Evolutionary conservation across 2,329 filamentous ascomycete species (phyloP).

Genomic region (Neoarthrinium moseri): DNA sequence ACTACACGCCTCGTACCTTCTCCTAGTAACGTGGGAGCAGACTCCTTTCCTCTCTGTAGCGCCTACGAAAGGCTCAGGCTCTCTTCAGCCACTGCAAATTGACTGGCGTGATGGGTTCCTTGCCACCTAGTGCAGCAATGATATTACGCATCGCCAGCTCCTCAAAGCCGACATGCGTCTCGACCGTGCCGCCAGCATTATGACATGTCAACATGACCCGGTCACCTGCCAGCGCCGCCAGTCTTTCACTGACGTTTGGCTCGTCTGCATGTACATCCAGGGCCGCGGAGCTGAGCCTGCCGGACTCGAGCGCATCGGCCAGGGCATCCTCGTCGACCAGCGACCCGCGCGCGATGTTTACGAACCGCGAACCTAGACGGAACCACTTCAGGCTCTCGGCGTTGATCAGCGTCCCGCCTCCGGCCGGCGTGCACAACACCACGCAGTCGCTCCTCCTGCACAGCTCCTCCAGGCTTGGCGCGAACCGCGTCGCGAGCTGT

Average conservation of each 20-base stretch:
- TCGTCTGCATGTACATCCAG: constrained; percentile 66
- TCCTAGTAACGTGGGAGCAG: no score
- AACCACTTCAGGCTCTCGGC: constrained; percentile 46
- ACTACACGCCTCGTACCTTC: no score
- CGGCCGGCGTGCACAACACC: constrained; percentile 58
- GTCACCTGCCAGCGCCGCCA: constrained; percentile 37
- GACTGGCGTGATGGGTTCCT: constrained; percentile 57
- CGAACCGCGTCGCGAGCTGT: constrained; percentile 45
- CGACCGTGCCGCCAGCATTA: constrained; percentile 65
- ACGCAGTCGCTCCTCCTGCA: constrained; percentile 56
- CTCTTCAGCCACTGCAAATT: constrained; percentile 48
- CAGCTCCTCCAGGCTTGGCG: constrained; percentile 49
- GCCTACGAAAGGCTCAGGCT: not conserved
- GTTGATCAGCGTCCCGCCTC: constrained; percentile 46
- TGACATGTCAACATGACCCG: constrained; percentile 64
- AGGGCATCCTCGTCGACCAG: constrained; percentile 66
- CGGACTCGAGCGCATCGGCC: constrained; percentile 54
- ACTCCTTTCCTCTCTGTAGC: no score
- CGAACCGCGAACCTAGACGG: constrained; percentile 55
- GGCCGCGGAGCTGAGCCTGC: constrained; percentile 49
- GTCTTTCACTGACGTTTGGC: constrained; percentile 48
- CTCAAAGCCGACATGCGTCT: constrained; percentile 67
- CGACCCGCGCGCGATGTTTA: constrained; percentile 65
- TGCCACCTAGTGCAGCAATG: constrained; percentile 53
- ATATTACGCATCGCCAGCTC: constrained; percentile 66